phyloP scores from a whole-genome alignment of 345 rosid species.

The Fremontodendron californicum region DNA sequence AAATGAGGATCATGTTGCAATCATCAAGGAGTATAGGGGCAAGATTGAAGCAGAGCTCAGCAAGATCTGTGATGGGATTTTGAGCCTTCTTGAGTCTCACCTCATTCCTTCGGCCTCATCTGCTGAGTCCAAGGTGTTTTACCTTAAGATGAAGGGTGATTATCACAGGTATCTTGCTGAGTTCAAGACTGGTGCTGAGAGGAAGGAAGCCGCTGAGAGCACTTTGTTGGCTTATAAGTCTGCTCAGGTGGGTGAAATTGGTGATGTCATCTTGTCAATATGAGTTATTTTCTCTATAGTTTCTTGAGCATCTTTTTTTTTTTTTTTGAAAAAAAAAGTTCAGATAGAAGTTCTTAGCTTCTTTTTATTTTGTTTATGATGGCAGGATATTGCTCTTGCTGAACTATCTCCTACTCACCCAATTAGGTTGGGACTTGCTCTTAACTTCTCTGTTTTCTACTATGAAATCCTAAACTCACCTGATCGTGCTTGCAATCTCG shows the following conservation, averaged over 20 bases:
- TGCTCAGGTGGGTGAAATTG: conserved; percentile 59
- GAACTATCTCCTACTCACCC: conserved; percentile 95
- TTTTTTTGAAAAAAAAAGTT: neutral
- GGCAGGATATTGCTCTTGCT: conserved; percentile 84
- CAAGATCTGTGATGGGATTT: conserved; percentile 89
- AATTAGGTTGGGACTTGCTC: conserved; percentile 91
- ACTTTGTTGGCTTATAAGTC: conserved; percentile 93
- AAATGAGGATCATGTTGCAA: conserved; percentile 66
- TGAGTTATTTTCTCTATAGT: neutral
- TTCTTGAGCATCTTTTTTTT: neutral
- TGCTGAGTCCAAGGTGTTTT: conserved; percentile 93
- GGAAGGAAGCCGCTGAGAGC: conserved; percentile 99
- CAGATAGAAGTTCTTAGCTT: neutral
- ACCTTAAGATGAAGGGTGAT: conserved; percentile 97
- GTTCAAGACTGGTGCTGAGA: conserved; percentile 87
- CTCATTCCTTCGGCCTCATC: conserved; percentile 78
- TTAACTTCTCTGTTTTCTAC: conserved; percentile 99
- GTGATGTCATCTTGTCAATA: neutral
- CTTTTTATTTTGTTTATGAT: conserved; percentile 10
- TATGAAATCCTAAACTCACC: conserved; percentile 98
- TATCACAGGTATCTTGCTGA: conserved; percentile 93
- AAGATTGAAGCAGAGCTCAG: conserved; percentile 83
- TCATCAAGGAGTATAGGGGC: conserved; percentile 79
- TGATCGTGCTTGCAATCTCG: conserved; percentile 92
- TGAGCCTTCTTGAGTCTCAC: conserved; percentile 80